Base-by-base conservation (phyloP, 176 grass and related monocot genomes). In the Ananas comosus region DNA sequence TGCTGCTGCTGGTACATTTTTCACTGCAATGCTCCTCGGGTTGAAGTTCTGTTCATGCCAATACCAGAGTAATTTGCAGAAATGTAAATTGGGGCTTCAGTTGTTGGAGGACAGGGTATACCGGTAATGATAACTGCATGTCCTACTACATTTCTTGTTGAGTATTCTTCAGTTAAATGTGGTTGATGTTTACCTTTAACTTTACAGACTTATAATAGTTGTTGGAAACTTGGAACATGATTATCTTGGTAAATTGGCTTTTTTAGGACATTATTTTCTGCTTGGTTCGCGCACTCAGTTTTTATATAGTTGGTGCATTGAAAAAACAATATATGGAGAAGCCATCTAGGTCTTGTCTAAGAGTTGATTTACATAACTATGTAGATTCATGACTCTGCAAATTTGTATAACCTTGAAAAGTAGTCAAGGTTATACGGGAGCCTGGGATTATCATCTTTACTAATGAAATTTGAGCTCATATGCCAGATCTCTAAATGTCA, bases 41-140 rank as follows among this genome's bases (percentile, higher is more conserved):
- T 48, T 97, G 54, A 97, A 97, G 81, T 97, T 97, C 51, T 97
- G 87, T 76, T 86, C 87, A 10, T 97, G 94, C 69, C 94, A 97
- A 64, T 87, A 74, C 72, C 94, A 93, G 71, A 83, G 76, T 74
- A 93, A 92, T 80, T 70, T 90, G 78, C 82, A 87, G 56, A 90
- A 82, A 66, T 90, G 84, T 82, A 97, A 85, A 72, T 70, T 84
- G 72, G 94, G 94, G 65, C 94, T 97, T 81, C 89, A 97, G 65
- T 77, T 97, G 51, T 85, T 97, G 69, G 89, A 97, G 75, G 89
- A 97, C 74, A 92, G 94, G 71, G 94, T 97, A 73, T 88, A 85
- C 72, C 83, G 94, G 94, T 97, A 79, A 87, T 70, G 63, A 69
- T 77, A 21, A 63, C 65, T 81, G 33, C 33, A 42, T 42, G 74